phyloP scores from a whole-genome alignment of 345 rosid genomes.

The Abelmoschus esculentus region DNA sequence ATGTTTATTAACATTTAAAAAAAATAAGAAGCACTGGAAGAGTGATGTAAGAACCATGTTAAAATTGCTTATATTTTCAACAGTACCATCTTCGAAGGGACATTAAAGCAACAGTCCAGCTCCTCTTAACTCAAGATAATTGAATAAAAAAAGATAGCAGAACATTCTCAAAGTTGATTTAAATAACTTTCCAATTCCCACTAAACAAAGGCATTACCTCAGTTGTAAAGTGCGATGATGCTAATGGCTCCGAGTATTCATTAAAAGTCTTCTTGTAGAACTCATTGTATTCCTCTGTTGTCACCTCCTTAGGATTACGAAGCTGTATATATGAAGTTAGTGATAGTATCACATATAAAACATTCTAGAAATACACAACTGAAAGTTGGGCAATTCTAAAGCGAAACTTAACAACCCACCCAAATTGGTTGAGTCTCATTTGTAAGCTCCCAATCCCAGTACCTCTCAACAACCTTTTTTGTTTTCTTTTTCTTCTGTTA shows the following conservation, averaged over 20 bases:
- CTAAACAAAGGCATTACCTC: conserved; percentile 43
- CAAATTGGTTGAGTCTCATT: conserved; percentile 97
- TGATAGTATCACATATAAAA: conserved; percentile 1
- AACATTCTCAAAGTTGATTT: background rate
- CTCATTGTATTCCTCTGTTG: conserved; percentile 82
- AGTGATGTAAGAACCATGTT: background rate
- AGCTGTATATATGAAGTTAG: conserved; percentile 43
- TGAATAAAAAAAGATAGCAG: background rate
- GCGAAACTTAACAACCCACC: conserved; percentile 37
- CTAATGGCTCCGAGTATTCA: conserved; percentile 89
- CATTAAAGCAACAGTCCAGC: no score
- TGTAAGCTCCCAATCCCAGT: conserved; percentile 95
- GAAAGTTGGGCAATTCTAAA: conserved; percentile 6
- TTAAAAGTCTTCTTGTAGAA: conserved; percentile 81
- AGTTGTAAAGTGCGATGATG: conserved; percentile 92
- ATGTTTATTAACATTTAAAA: background rate
- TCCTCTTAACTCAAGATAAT: background rate
- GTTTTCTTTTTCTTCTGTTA: conserved; percentile 88
- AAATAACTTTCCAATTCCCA: background rate
- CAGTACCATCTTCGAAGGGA: background rate
- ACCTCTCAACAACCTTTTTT: conserved; percentile 77
- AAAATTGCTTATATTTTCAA: background rate
- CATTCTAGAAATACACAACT: background rate
- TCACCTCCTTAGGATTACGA: conserved; percentile 83
- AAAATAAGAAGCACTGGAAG: background rate